Evolutionary conservation across 2,329 filamentous ascomycete species (phyloP).

Genomic region (Xylariales sp.): DNA sequence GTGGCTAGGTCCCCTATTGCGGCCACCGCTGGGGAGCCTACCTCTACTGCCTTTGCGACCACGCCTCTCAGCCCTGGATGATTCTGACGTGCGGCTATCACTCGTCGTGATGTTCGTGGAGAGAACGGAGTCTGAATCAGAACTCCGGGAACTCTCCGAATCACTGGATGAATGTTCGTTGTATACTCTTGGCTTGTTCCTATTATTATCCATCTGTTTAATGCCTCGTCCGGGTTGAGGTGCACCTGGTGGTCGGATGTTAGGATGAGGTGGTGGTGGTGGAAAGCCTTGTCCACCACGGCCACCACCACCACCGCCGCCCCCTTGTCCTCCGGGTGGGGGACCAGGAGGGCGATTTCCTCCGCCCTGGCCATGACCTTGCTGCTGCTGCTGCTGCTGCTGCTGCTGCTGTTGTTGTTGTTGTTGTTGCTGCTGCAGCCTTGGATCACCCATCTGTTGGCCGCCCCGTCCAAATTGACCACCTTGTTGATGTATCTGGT

Average conservation of each 20-base stretch:
- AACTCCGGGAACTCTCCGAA: conserved; percentile 2
- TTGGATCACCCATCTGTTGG: not conserved
- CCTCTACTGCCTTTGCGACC: not conserved
- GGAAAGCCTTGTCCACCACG: no score
- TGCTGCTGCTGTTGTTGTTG: not conserved
- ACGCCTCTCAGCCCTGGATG: not conserved
- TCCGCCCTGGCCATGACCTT: not conserved
- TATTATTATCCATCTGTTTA: no score
- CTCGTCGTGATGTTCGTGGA: not conserved
- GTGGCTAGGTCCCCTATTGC: not conserved
- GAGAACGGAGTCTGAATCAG: not conserved
- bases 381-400: not conserved
- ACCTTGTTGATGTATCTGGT: no score
- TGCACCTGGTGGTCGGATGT: not conserved
- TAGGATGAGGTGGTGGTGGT: not conserved
- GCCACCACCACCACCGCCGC: no score
- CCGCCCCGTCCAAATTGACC: not conserved
- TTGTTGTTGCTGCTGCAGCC: not conserved
- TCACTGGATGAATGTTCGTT: not conserved
- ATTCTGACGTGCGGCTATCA: not conserved
- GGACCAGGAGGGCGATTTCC: not conserved
- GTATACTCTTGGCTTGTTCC: not conserved
- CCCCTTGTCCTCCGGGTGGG: not conserved
- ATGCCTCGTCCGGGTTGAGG: no score
- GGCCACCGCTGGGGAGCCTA: not conserved